Evolutionary conservation across 2,329 filamentous ascomycete genomes (phyloP).

Genomic region (Neofusicoccum ribis): DNA sequence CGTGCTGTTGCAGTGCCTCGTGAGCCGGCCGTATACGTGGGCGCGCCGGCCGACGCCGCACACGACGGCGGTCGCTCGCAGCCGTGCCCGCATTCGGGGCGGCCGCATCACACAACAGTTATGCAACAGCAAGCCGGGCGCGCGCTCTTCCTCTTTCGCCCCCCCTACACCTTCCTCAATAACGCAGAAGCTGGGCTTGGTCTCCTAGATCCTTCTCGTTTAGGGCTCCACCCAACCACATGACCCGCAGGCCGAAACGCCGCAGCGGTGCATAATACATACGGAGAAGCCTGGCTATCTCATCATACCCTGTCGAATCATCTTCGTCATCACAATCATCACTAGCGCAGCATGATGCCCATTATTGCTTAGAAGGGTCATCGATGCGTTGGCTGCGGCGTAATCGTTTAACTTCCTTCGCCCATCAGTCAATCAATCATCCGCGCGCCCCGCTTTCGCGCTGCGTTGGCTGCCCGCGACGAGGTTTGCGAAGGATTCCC

Average conservation of each 20-base stretch:
- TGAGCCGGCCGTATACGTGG: too few species aligned
- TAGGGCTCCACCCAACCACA: neutral
- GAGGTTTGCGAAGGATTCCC: neutral
- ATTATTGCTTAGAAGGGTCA: neutral
- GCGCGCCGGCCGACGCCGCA: neutral
- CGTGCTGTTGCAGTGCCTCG: too few species aligned
- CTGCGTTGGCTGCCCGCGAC: neutral
- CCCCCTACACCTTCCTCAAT: neutral
- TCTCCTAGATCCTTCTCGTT: neutral
- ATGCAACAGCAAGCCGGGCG: neutral
- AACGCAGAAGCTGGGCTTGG: neutral
- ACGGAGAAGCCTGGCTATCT: neutral
- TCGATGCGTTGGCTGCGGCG: conserved; percentile 10
- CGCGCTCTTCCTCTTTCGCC: too few species aligned
- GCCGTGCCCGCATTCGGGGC: neutral
- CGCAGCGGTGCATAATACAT: neutral
- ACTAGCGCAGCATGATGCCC: neutral
- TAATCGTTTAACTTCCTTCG: neutral
- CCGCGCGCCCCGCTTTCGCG: too few species aligned
- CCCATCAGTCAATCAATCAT: too few species aligned
- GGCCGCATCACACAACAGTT: neutral
- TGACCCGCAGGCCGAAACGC: neutral
- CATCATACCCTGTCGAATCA: neutral
- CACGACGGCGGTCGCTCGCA: neutral
- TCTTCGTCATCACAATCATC: neutral